These are phyloP conservation scores for Fusarium praegraminearum DNA, from an alignment of 2,329 filamentous ascomycete species.

Conservation along the genomic window DNA sequence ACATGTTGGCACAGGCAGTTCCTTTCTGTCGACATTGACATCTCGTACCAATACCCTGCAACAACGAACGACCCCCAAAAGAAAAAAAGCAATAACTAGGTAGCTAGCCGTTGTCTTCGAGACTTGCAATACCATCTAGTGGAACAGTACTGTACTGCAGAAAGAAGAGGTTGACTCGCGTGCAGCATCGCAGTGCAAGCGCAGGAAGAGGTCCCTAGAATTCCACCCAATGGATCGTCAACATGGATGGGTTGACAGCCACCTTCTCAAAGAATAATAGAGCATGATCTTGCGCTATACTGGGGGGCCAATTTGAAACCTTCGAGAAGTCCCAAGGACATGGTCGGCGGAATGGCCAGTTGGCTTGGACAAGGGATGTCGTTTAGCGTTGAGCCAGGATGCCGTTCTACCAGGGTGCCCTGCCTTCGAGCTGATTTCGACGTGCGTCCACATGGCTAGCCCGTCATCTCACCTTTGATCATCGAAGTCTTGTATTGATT, in stretches of 20 bases:
- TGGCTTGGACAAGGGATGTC: slow-evolving; percentile 35
- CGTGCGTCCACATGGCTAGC: slow-evolving; percentile 29
- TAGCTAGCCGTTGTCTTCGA: slow-evolving; percentile 7
- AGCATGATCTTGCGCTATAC: slow-evolving; percentile 48
- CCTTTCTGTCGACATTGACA: background rate
- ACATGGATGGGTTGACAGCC: slow-evolving; percentile 40
- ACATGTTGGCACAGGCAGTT: background rate
- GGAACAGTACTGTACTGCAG: slow-evolving; percentile 4
- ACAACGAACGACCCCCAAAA: background rate
- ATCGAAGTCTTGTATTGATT: slow-evolving; percentile 32
- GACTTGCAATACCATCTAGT: slow-evolving; percentile 5
- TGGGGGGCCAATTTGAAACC: slow-evolving; percentile 45
- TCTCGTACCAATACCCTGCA: background rate
- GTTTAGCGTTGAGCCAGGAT: slow-evolving; percentile 38
- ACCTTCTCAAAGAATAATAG: slow-evolving; percentile 44
- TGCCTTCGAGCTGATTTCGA: slow-evolving; percentile 45
- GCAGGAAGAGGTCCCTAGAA: slow-evolving; percentile 36
- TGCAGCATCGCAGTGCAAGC: background rate
- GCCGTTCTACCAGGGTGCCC: slow-evolving; percentile 25
- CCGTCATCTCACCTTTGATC: slow-evolving; percentile 36
- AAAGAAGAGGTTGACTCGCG: slow-evolving; percentile 24
- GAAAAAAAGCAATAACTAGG: slow-evolving; percentile 13
- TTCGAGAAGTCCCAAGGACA: slow-evolving; percentile 51
- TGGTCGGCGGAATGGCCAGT: slow-evolving; percentile 48
- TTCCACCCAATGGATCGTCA: slow-evolving; percentile 42